Conservation (phyloP, 805 yeast species). For the Torulaspora gathmanii region DNA sequence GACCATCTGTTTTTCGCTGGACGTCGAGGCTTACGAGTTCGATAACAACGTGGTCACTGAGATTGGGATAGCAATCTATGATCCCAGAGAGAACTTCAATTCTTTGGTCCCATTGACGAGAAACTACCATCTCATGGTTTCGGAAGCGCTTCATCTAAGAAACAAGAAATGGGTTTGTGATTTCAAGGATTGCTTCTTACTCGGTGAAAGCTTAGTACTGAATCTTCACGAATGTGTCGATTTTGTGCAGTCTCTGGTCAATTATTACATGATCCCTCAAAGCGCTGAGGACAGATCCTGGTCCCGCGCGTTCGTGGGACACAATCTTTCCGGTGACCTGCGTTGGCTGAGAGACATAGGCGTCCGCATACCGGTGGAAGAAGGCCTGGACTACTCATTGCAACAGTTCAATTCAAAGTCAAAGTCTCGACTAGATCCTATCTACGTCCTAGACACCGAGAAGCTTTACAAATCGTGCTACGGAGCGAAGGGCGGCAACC, state of each 20-base stretch:
- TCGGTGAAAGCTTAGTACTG: constrained; percentile 47
- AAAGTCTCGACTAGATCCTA: constrained; percentile 4
- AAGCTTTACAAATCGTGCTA: constrained; percentile 40
- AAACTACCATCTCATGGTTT: constrained; percentile 43
- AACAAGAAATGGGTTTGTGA: constrained; percentile 56
- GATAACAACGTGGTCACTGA: constrained; percentile 46
- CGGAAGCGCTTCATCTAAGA: constrained; percentile 39
- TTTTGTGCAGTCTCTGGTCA: constrained; percentile 42
- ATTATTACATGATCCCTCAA: constrained; percentile 40
- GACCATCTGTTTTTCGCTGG: constrained; percentile 44
- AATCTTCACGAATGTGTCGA: constrained; percentile 35
- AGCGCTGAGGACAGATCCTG: constrained; percentile 26
- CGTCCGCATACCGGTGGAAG: constrained; percentile 40
- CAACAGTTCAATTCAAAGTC: background rate
- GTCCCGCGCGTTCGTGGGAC: constrained; percentile 51
- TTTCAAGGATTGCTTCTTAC: constrained; percentile 46
- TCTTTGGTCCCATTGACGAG: constrained; percentile 41
- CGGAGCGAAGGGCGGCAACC: constrained; percentile 41
- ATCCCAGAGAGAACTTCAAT: constrained; percentile 44
- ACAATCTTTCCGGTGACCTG: constrained; percentile 52
- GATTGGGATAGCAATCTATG: constrained; percentile 53
- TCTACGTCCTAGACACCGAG: constrained; percentile 45
- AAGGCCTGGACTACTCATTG: constrained; percentile 10
- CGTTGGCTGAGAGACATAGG: constrained; percentile 46
- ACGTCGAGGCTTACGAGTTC: constrained; percentile 54